Evolutionary conservation across 2,329 filamentous ascomycete species (phyloP), one percentile per base, ranked within the genome.

Genomic region (Ceratocystis harringtonii): DNA sequence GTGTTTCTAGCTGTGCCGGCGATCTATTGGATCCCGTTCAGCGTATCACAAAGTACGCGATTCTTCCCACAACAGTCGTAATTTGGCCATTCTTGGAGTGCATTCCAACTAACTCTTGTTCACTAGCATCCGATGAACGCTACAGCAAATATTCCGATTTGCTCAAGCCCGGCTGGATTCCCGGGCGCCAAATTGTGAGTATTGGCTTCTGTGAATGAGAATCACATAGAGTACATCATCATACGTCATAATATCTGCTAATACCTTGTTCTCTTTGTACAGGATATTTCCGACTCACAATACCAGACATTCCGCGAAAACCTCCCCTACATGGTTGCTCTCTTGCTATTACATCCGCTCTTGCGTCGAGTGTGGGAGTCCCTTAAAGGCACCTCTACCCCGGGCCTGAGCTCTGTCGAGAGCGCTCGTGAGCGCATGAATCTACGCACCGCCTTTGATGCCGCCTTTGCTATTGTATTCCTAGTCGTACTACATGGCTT

Each of bases 1-100:
- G 83, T 96, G 70, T 68, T 80, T 36, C 72, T 83, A 5, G 80
- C 79, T 65, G 80, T 97, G 30, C 90, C 90, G 7, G 81, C 85
- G 71, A 99, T 99, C 92, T 90, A 96, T 76, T 95, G 90, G 79
- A 80, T 87, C n/a, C 86, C 88, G 8, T 89, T 91, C 70, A 84
- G 89, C 76, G 90, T 95, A 58, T 99, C 94, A 28, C 83, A 86
- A 76, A 82, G 92, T 92, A 75, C 66, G 80, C 78, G 50, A 12
- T 2, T 43, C 52, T 57, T 30, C 41, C 12, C 12, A 17, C 1
- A 10, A 52, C 19, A 22, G n/a, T 52, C 44, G 44, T 5, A 57
- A 17, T 57, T 30, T 3, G 36, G 15, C 0, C 22, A 55, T 15
- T 48, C 65, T 30, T 25, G 15, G 15, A 43, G 58, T 60, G 17